These are phyloP conservation scores for Fraxinus sp. DNA, from an alignment of 305 asterid species.

Conservation along the genomic window DNA sequence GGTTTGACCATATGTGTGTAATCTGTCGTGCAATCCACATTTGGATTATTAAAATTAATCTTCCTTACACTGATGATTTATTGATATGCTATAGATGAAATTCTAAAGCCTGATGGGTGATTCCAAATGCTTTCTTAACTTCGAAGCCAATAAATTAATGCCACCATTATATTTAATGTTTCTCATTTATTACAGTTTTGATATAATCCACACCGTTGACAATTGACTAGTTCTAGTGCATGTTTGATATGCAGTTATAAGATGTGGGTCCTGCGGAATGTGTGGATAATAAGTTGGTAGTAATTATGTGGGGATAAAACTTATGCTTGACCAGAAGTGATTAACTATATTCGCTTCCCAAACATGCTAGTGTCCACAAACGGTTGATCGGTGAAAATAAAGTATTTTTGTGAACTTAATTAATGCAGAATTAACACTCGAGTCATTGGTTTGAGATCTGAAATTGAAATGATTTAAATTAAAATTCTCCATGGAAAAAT, in stretches of 20 bases:
- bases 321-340: not conserved
- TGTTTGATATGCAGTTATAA: not conserved
- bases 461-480: not conserved
- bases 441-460: not conserved
- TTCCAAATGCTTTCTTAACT: not conserved
- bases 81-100: not conserved
- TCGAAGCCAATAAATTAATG: not conserved
- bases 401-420: not conserved
- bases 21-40: not conserved
- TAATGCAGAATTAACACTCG: not conserved
- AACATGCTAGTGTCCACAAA: not conserved
- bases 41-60: not conserved
- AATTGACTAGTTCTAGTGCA: not conserved
- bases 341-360: not conserved
- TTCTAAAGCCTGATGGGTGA: not conserved
- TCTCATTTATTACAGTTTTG: not conserved
- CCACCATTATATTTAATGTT: not conserved
- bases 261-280: not conserved
- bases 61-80: not conserved
- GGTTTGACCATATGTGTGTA: not conserved
- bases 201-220: not conserved
- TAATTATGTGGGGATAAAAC: not conserved
- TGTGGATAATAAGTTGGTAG: no score
- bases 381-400: not conserved
- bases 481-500: not conserved